These are phyloP conservation scores for Piloderma croceum DNA, from an alignment of 768 basidiomycete species.

Conservation along the genomic window DNA sequence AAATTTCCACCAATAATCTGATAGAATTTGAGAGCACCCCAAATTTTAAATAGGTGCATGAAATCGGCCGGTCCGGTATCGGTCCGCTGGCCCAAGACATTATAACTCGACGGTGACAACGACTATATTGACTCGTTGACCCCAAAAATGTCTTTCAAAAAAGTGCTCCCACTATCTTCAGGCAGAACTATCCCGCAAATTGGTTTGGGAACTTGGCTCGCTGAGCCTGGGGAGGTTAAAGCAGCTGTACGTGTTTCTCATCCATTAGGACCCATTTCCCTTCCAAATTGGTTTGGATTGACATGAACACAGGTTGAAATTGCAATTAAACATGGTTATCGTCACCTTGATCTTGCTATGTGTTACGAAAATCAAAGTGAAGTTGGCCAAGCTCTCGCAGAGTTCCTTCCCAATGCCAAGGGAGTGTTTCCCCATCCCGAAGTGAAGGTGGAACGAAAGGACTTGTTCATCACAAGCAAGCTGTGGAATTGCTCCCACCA, in stretches of 20 bases:
- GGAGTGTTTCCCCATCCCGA: no score
- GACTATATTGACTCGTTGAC: no score
- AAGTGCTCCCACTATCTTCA: conserved; percentile 35
- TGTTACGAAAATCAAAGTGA: conserved; percentile 78
- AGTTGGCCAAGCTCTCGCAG: conserved; percentile 68
- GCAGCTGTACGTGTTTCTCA: conserved; percentile 43
- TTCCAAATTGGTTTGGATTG: neutral
- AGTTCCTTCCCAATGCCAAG: conserved; percentile 69
- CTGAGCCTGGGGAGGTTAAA: conserved; percentile 71
- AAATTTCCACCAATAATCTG: no score
- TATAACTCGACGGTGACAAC: no score
- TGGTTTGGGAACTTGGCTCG: conserved; percentile 81
- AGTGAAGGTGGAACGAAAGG: conserved; percentile 76
- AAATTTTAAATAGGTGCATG: no score
- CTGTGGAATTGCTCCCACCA: conserved; percentile 76
- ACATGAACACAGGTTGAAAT: conserved; percentile 52
- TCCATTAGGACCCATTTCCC: neutral
- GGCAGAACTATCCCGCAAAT: conserved; percentile 64
- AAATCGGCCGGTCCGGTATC: no score
- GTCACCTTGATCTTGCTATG: conserved; percentile 82
- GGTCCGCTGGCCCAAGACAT: no score
- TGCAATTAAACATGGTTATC: conserved; percentile 71
- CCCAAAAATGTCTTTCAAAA: conserved; percentile 41
- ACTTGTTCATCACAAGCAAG: conserved; percentile 79
- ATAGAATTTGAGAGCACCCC: no score